These are phyloP conservation scores for Rhizoctonia solani DNA, from an alignment of 1,284 basidiomycete species.

Conservation along the genomic window DNA sequence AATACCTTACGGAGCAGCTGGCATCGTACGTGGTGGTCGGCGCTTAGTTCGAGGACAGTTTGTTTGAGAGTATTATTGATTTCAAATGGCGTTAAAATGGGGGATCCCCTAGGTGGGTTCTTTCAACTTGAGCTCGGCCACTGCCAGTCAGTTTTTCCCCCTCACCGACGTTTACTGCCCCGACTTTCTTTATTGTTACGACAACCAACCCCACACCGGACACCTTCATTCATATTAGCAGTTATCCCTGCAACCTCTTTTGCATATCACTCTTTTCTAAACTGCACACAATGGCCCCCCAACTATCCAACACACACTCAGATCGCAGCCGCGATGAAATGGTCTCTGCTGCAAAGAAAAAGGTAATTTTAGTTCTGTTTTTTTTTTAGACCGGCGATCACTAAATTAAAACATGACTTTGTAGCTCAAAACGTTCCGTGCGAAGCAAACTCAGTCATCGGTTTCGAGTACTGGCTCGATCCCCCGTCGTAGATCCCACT, in stretches of 20 bases:
- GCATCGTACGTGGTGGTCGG: constrained; percentile 1
- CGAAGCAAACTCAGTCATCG: constrained; percentile 20
- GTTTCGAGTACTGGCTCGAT: constrained; percentile 39
- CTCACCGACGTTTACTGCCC: not conserved
- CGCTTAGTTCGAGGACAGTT: not conserved
- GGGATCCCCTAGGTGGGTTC: not conserved
- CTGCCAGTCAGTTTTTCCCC: not conserved
- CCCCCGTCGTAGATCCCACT: constrained; percentile 68
- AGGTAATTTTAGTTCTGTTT: not conserved
- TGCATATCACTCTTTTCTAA: constrained; percentile 21
- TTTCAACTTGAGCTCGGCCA: not conserved
- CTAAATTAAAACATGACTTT: not conserved
- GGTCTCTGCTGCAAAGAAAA: constrained; percentile 24
- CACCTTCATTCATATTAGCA: not conserved
- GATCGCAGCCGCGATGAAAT: constrained; percentile 30
- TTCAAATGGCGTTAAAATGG: not conserved
- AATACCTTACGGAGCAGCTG: not conserved
- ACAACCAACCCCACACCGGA: not conserved
- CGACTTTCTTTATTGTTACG: constrained; percentile 15
- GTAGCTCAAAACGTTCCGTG: constrained; percentile 30
- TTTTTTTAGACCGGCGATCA: constrained; percentile 1
- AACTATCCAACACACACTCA: not conserved
- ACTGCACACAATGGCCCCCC: not conserved
- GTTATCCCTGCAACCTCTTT: not conserved
- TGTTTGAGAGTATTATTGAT: not conserved